Evolutionary conservation across 1,284 basidiomycete species (phyloP).

Genomic region (Coriolopsis trogii): DNA sequence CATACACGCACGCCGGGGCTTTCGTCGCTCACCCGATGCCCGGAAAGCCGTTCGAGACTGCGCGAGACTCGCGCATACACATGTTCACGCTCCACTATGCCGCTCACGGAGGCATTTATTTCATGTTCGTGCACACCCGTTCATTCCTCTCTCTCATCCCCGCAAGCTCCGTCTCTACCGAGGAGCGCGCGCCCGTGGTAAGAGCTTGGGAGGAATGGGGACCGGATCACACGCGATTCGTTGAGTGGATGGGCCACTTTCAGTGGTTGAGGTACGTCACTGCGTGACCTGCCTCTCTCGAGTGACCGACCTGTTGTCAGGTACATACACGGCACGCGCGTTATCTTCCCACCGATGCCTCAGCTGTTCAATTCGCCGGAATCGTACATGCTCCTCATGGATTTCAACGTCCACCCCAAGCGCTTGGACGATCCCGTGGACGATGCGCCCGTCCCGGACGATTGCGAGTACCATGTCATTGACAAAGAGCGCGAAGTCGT

Average conservation of each 20-base stretch:
- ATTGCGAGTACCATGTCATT: not conserved
- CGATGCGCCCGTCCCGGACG: not conserved
- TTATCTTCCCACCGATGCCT: conserved; percentile 31
- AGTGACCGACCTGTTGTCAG: not conserved
- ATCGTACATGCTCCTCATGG: too few species aligned
- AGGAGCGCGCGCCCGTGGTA: too few species aligned
- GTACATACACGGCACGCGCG: not conserved
- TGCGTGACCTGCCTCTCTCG: not conserved
- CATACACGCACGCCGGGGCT: conserved; percentile 35
- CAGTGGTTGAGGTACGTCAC: conserved; percentile 21
- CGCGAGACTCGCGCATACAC: conserved; percentile 44
- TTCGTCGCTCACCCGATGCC: conserved; percentile 38
- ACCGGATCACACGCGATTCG: conserved; percentile 41
- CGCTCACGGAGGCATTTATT: conserved; percentile 25
- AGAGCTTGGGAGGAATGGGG: conserved; percentile 48
- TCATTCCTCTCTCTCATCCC: conserved; percentile 36
- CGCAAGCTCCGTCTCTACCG: not conserved
- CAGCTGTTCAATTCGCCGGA: too few species aligned
- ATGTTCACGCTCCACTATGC: conserved; percentile 42
- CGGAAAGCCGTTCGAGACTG: conserved; percentile 38
- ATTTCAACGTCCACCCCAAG: not conserved
- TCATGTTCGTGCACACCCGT: conserved; percentile 41
- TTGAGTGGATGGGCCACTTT: conserved; percentile 30
- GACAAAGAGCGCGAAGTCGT: not conserved
- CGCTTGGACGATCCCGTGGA: not conserved